Evolutionary conservation across 108 stramenopile genomes (phyloP), one percentile per base, ranked within the genome.

Genomic region (Schizochytrium sp.): DNA sequence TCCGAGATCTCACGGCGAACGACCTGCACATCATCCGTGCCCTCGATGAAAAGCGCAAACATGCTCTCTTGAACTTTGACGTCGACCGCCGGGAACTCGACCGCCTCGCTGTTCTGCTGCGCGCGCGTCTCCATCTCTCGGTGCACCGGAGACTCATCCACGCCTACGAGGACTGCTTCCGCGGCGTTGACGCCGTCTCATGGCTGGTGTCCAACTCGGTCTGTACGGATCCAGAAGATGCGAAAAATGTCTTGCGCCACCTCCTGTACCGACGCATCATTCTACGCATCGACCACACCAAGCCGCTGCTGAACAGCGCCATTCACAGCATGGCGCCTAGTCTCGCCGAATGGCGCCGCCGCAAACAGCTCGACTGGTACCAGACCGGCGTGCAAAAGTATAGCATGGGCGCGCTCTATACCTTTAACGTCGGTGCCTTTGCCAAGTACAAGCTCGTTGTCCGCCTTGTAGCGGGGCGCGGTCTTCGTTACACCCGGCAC

Each of bases 331-430:
- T 83, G 19, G 76, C 76, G n/a, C 76, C 76, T 6, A 23, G 76
- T 12, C n/a, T 83, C 51, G 76, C 76, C 23, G 48, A 83, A 18
- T 83, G 76, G 76, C 76, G 76, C 19, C 76, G 76, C n/a, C 45
- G 51, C 48, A 83, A 83, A 23, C 76, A 83, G 76, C 51, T 83
- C 48, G 76, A 83, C 48, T 83, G 76, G 76, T 83, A 83, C 51
- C 76, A 83, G 51, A 53, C 45, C 51, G 51, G 51, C 45, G 45
- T 28, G n/a, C 45, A 53, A 53, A 47, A 83, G 51, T 83, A 83
- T 45, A 47, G 28, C 51, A 83, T 83, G 76, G 12, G 5, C 19
- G 76, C 76, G 48, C 28, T 83, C n/a, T 83, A 83, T 23, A 83
- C 76, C 45, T 83, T 83, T 23, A 83, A 83, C 51, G 51, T 83